Base-by-base conservation (phyloP, 2,329 filamentous ascomycete genomes). In the Tothia fuscella region DNA sequence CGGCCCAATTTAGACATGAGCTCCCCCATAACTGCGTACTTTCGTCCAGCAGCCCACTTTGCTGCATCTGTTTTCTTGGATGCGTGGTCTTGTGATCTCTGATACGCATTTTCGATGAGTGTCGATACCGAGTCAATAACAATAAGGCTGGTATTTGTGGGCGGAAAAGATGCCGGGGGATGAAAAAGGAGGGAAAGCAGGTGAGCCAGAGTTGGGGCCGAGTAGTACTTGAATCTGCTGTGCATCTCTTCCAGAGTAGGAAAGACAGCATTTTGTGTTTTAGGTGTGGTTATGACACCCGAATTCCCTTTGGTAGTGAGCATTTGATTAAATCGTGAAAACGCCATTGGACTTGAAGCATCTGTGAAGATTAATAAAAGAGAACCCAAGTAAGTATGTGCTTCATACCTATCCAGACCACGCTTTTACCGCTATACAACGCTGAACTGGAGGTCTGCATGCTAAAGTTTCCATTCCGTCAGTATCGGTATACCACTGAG, bases 381-480 rank as follows among this genome's bases (percentile, higher is more conserved):
- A 32, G 38, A 41, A 31, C 29, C 24, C 19, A 16, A 35, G 21
- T 30, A 41, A 20, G 31, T 39, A 9, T 25, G 22, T 47, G 42
- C 43, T 49, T 72, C 75, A 52, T 61, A 88, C 85, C 85, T 66
- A 93, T 74, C 87, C 87, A 94, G 33, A 88, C 70, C 39, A 88
- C 85, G 47, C 68, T 67, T 29, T 73, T 63, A 35, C 75, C 74
- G 46, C 70, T 65, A 40, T 61, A 63, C 38, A 93, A 60, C 14
- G 77, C 75, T 56, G 73, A 77, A 10, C 73, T 71, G 46, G 78
- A 70, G 32, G 84, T 63, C 55, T 86, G 83, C 51, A 89, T 71
- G 26, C 84, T 89, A 56, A 41, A 21, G 25, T 12, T 41, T 42
- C 13, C 10, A 6, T 29, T 10, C 13, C 31, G 38, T 22, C 22